These are phyloP conservation scores for Leucocoprinus birnbaumii DNA, from an alignment of 768 basidiomycete genomes.

Conservation along the genomic window DNA sequence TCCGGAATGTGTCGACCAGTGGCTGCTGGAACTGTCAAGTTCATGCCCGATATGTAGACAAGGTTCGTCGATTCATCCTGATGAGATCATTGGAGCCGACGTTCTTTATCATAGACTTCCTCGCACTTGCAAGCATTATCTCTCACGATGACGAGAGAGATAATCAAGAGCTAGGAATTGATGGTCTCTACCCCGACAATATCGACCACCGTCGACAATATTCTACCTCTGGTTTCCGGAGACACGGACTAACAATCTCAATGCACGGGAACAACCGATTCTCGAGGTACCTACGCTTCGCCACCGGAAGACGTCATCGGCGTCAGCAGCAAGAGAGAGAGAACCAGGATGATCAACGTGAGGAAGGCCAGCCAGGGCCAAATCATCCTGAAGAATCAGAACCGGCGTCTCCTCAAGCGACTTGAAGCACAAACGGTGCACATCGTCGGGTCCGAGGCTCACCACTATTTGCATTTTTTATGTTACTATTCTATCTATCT, in stretches of 20 bases:
- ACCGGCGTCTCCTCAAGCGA: background rate
- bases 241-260: background rate
- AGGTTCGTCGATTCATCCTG: constrained; percentile 43
- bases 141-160: constrained; percentile 20
- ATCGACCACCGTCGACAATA: constrained; percentile 14
- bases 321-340: constrained; percentile 14
- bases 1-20: constrained; percentile 86
- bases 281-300: constrained; percentile 56
- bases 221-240: background rate
- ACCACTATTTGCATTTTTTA: background rate
- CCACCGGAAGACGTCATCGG: constrained; percentile 32
- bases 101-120: constrained; percentile 38
- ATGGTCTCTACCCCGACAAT: background rate
- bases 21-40: constrained; percentile 87
- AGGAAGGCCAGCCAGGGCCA: background rate
- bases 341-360: background rate
- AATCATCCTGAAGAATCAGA: background rate
- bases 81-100: background rate
- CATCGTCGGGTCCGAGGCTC: background rate
- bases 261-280: constrained; percentile 30
- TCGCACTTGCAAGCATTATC: constrained; percentile 58
- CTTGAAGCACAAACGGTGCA: background rate
- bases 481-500: background rate
- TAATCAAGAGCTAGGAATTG: background rate
- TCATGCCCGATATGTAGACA: constrained; percentile 93